Conservation (phyloP, 495 filamentous ascomycete species). For the Symbiotaphrina buchneri region DNA sequence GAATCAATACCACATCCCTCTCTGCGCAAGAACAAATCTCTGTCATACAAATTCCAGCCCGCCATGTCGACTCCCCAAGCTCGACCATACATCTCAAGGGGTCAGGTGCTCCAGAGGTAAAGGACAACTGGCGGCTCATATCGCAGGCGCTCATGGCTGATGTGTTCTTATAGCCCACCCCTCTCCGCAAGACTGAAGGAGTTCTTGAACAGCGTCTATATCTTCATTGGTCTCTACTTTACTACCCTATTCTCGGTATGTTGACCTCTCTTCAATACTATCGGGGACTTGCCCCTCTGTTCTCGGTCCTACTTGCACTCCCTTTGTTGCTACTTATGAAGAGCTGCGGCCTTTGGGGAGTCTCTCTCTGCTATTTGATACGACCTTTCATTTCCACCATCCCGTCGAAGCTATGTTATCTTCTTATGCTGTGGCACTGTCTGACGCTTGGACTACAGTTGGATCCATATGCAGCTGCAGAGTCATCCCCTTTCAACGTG, state of each 20-base stretch:
- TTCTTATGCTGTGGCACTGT: not conserved
- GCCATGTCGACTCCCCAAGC: no score
- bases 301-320: no score
- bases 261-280: no score
- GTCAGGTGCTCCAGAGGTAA: constrained; percentile 13
- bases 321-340: no score
- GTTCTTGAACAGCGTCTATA: constrained; percentile 21
- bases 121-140: constrained; percentile 1
- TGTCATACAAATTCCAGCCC: no score
- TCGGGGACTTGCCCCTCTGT: no score
- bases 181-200: constrained; percentile 17
- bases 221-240: constrained; percentile 38
- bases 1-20: no score
- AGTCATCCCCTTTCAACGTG: constrained; percentile 40
- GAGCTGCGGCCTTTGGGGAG: no score
- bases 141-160: not conserved
- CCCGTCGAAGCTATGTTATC: not conserved
- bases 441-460: constrained; percentile 18
- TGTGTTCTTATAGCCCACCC: constrained; percentile 6
- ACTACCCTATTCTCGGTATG: constrained; percentile 28
- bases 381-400: no score
- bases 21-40: no score
- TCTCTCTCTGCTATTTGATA: no score
- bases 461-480: constrained; percentile 40
- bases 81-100: constrained; percentile 21